Percentiles rank a stretch among this genome's conserved stretches.
Conservation (phyloP, 176 grass and related monocot species). For the Poa annua region DNA sequence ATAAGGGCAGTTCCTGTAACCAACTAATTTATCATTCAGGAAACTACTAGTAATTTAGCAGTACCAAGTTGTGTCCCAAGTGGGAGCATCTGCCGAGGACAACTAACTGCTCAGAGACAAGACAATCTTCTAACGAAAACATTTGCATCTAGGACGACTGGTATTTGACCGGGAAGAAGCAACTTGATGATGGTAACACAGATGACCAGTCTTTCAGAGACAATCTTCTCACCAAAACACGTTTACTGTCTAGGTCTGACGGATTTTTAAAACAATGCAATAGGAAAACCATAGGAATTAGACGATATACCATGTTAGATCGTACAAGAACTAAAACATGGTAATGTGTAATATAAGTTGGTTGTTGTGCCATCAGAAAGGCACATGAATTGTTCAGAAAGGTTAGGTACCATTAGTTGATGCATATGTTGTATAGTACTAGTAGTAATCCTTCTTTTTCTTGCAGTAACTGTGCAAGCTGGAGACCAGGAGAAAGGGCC, state of each 20-base stretch:
- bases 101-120: neutral
- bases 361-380: neutral
- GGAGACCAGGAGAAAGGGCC: neutral
- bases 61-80: neutral
- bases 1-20: neutral
- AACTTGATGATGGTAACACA: slow-evolving; percentile 10
- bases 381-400: neutral
- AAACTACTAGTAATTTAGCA: neutral
- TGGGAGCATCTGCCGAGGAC: slow-evolving; percentile 22
- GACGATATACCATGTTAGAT: neutral
- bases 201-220: neutral
- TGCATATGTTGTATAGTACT: neutral
- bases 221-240: neutral
- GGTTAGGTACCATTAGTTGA: neutral
- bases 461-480: neutral
- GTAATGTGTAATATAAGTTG: too few relatives aligned
- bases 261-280: neutral
- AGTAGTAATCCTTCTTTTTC: neutral
- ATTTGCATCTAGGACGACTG: slow-evolving; percentile 27
- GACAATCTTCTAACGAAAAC: slow-evolving; percentile 4
- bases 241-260: neutral
- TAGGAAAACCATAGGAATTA: neutral
- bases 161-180: slow-evolving; percentile 28
- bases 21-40: neutral
- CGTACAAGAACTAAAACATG: neutral